phyloP scores from a whole-genome alignment of 176 grass and related monocot species.

The Rhynchospora pubera region DNA sequence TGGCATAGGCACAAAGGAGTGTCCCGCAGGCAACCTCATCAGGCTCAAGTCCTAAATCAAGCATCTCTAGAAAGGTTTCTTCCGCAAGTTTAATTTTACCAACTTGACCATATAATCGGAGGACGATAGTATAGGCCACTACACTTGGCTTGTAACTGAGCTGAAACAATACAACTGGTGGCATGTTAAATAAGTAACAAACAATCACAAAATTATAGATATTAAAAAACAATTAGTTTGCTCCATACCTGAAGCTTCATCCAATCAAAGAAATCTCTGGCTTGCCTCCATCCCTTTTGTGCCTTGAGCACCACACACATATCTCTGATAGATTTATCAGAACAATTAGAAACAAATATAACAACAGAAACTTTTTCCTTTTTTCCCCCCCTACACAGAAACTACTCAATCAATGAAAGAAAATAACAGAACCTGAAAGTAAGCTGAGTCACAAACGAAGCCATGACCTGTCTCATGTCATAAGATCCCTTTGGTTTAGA shows the following conservation, averaged over 20 bases:
- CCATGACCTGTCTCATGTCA: constrained; percentile 67
- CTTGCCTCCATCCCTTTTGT: constrained; percentile 78
- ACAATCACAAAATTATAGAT: neutral
- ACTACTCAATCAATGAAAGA: neutral
- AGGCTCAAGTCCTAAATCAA: constrained; percentile 63
- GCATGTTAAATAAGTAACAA: neutral
- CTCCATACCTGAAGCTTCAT: constrained; percentile 78
- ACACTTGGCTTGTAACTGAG: constrained; percentile 82
- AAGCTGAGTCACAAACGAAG: constrained; percentile 72
- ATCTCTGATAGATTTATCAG: constrained; percentile 32
- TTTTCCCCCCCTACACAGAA: neutral
- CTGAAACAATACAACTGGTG: constrained; percentile 29
- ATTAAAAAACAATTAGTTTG: neutral
- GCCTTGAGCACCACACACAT: constrained; percentile 93
- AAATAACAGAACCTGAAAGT: constrained; percentile 41
- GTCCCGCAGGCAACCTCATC: constrained; percentile 89
- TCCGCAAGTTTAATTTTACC: constrained; percentile 79
- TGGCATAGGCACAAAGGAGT: constrained; percentile 80
- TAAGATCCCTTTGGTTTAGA: constrained; percentile 31
- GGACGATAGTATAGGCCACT: constrained; percentile 79
- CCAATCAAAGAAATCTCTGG: constrained; percentile 84
- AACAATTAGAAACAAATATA: neutral
- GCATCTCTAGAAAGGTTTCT: constrained; percentile 88
- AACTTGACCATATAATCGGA: constrained; percentile 51
- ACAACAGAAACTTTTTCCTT: neutral